Base-by-base conservation (phyloP, 305 asterid genomes). In the Rubia peregrina region DNA sequence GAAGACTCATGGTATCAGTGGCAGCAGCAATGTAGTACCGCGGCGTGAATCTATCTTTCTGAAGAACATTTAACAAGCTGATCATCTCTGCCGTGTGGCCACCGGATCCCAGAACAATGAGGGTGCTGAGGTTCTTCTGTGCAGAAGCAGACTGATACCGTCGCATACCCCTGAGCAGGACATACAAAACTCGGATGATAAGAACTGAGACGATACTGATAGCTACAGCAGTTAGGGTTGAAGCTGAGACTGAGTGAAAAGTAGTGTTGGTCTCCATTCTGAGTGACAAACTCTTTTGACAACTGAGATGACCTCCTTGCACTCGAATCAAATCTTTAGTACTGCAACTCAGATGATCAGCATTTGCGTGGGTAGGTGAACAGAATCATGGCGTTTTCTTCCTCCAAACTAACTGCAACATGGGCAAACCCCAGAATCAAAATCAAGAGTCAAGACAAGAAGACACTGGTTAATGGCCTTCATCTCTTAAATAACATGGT, bases 21-120 rank as follows among this genome's bases (percentile, higher is more conserved):
- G 96, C 96, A 75, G 98, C 98, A 67, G 96, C 98, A 59, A 93
- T 77, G 75, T 89, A 93, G 74, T 83, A 85, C 67, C 96, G 87
- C 1, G 95, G 90, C 77, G 78, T 80, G 77, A 91, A 86, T 82
- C 80, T 83, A 38, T 85, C 85, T 75, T 81, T 84, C 83, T 87
- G 86, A 81, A 92, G 81, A 70, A 82, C 93, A 62, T 79, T 77
- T 40, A 93, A 83, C 70, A 93, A 79, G 73, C 89, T 87, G 76
- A 93, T 63, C 98, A 93, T 90, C 81, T 93, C 98, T 3, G 98
- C 97, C 3, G 98, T 90, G 84, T 93, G 98, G 38, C 98, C 98
- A 69, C 98, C 97, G 73, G 98, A 93, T 51, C 98, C 98, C 41
- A 93, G 86, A 77, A 90, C 86, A 68, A 93, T 74, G 61, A 93